Percentiles rank a stretch among this genome's conserved stretches.
Evolutionary conservation across 2,329 filamentous ascomycete species (phyloP).

Genomic region (Ilyonectria robusta): DNA sequence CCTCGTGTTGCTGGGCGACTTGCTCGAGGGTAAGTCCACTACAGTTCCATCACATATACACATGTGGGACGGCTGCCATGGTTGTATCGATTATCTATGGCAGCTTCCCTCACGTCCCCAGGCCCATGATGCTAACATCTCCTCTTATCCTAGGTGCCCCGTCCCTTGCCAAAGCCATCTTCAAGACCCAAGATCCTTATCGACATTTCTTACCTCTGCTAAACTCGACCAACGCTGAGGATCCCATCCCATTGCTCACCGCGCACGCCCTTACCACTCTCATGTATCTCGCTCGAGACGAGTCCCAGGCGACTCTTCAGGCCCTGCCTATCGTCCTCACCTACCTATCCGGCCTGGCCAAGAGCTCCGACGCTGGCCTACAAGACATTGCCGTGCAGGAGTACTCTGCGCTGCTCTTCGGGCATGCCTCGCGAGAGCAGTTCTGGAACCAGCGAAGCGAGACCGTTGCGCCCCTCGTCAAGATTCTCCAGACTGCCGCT

Average conservation of each 20-base stretch:
- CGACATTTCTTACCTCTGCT: conserved; percentile 88
- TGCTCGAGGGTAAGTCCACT: conserved; percentile 80
- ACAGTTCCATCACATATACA: conserved; percentile 13
- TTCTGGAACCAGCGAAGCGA: conserved; percentile 95
- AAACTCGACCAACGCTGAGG: conserved; percentile 80
- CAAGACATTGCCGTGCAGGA: conserved; percentile 97
- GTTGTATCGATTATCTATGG: conserved; percentile 15
- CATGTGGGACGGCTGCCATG: conserved; percentile 5
- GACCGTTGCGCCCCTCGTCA: conserved; percentile 85
- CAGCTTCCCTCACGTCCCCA: conserved; percentile 21
- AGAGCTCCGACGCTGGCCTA: conserved; percentile 87
- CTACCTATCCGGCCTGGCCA: conserved; percentile 87
- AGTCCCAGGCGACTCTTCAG: conserved; percentile 76
- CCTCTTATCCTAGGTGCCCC: conserved; percentile 77
- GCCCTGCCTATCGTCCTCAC: conserved; percentile 87
- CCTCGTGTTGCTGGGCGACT: conserved; percentile 87
- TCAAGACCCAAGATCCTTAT: conserved; percentile 84
- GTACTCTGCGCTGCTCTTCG: conserved; percentile 88
- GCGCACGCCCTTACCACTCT: conserved; percentile 88
- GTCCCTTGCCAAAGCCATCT: conserved; percentile 80
- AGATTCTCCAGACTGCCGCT: conserved; percentile 85
- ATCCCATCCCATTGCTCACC: conserved; percentile 89
- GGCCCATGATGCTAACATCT: conserved; percentile 36
- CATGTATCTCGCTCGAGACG: conserved; percentile 77
- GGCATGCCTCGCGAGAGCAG: conserved; percentile 78